Evolutionary conservation across 441 rosid species (phyloP).

Genomic region (Geranium incanum): DNA sequence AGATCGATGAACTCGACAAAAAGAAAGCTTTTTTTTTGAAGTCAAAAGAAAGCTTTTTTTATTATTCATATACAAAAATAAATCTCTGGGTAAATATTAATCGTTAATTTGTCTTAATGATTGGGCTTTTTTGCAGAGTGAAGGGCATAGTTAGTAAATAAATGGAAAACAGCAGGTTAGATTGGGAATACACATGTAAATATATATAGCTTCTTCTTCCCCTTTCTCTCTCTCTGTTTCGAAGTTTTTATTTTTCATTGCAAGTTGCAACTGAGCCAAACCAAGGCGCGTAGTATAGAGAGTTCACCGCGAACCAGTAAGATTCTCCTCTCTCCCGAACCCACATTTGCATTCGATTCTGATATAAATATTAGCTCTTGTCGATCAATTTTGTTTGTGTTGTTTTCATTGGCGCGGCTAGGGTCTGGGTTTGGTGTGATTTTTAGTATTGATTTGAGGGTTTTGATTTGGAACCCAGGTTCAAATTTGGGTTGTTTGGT

Average conservation of each 20-base stretch:
- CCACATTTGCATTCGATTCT: slow-evolving; percentile 6
- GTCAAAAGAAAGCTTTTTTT: too few species aligned
- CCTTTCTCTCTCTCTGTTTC: not conserved
- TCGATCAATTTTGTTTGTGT: not conserved
- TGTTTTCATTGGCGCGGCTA: not conserved
- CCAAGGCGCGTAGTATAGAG: not conserved
- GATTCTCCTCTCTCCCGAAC: slow-evolving; percentile 8
- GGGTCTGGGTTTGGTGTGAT: not conserved
- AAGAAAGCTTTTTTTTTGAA: too few species aligned
- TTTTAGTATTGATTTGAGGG: not conserved
- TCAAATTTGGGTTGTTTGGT: not conserved
- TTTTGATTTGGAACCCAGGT: not conserved
- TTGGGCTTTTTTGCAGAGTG: too few species aligned
- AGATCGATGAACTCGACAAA: not conserved
- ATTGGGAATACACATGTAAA: not conserved
- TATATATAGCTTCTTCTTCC: not conserved
- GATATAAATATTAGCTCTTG: not conserved
- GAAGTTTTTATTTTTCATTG: not conserved
- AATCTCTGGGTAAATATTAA: too few species aligned
- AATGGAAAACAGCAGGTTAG: not conserved
- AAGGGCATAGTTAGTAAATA: not conserved
- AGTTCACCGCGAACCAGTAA: slow-evolving; percentile 6
- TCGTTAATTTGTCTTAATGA: too few species aligned
- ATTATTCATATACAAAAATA: too few species aligned
- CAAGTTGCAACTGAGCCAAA: slow-evolving; percentile 9